Evolutionary conservation across 2,329 filamentous ascomycete species (phyloP).

Genomic region (Elsinoe perseae): DNA sequence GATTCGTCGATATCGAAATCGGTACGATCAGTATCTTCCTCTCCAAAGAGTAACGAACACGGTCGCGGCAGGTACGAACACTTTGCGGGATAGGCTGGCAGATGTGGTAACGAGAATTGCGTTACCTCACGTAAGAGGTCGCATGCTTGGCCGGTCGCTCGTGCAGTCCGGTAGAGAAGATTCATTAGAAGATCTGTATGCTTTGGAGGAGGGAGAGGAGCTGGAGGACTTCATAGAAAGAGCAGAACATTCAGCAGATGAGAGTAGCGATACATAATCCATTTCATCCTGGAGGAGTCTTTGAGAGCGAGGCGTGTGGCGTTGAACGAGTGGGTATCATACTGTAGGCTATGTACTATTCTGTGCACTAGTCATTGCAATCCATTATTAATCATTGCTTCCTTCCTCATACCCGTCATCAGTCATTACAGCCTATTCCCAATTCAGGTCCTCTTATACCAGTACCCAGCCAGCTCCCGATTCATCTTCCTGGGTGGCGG

Average conservation of each 20-base stretch:
- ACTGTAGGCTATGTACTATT: conserved; percentile 10
- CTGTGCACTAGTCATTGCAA: neutral
- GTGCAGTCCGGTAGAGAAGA: neutral
- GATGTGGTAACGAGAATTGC: conserved; percentile 37
- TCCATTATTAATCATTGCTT: conserved; percentile 1
- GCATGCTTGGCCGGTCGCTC: neutral
- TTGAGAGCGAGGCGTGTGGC: neutral
- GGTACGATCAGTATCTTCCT: conserved; percentile 68
- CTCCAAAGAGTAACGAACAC: conserved; percentile 45
- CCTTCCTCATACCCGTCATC: neutral
- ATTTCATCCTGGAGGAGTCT: neutral
- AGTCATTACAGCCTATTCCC: neutral
- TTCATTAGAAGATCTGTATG: neutral
- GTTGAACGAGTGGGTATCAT: conserved; percentile 14
- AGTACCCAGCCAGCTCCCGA: conserved; percentile 18
- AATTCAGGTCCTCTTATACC: conserved; percentile 15
- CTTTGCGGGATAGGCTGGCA: conserved; percentile 38
- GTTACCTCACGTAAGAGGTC: conserved; percentile 29
- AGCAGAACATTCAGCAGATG: neutral
- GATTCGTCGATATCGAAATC: conserved; percentile 61
- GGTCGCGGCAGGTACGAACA: conserved; percentile 7
- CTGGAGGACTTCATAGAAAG: conserved; percentile 8
- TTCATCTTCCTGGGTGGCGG: conserved; percentile 19
- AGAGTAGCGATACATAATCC: neutral
- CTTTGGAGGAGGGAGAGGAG: conserved; percentile 9